Conservation (phyloP, 257 asterid species). For the Penstemon davidsonii region DNA sequence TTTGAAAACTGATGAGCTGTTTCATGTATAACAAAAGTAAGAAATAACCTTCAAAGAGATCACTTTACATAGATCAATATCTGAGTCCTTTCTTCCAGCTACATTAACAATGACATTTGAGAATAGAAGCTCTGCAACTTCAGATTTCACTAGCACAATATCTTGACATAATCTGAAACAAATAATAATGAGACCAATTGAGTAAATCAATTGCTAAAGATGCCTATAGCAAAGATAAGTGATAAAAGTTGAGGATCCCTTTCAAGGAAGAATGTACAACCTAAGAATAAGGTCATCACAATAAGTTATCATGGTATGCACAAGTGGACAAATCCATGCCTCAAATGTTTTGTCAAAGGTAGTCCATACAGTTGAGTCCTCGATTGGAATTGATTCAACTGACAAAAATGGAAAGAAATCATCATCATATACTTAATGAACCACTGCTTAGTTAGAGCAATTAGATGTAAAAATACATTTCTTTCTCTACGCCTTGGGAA, state of each 20-base stretch:
- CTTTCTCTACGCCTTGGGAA: constrained; percentile 18
- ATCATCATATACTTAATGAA: constrained; percentile 1
- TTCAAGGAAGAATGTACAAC: constrained; percentile 41
- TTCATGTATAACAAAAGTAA: constrained; percentile 17
- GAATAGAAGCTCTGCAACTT: constrained; percentile 86
- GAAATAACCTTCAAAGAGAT: constrained; percentile 71
- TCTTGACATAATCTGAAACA: constrained; percentile 83
- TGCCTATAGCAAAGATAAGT: constrained; percentile 7
- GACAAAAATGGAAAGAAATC: constrained; percentile 29
- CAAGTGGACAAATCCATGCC: constrained; percentile 91
- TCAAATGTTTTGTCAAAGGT: constrained; percentile 79
- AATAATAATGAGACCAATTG: constrained; percentile 23
- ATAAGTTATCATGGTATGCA: constrained; percentile 63
- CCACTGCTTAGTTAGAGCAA: constrained; percentile 8
- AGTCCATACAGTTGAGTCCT: constrained; percentile 67
- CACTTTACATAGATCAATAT: constrained; percentile 73
- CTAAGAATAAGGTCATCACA: constrained; percentile 82
- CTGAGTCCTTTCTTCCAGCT: constrained; percentile 64
- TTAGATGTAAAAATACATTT: constrained; percentile 3
- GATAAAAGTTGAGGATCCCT: constrained; percentile 22
- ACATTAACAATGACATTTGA: constrained; percentile 72
- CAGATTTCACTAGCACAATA: constrained; percentile 79
- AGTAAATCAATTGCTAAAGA: constrained; percentile 13
- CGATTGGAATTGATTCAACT: constrained; percentile 65
- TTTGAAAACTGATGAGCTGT: neutral